These are phyloP conservation scores for Phtheirospermum japonicum DNA, from an alignment of 257 asterid genomes.

Conservation along the genomic window DNA sequence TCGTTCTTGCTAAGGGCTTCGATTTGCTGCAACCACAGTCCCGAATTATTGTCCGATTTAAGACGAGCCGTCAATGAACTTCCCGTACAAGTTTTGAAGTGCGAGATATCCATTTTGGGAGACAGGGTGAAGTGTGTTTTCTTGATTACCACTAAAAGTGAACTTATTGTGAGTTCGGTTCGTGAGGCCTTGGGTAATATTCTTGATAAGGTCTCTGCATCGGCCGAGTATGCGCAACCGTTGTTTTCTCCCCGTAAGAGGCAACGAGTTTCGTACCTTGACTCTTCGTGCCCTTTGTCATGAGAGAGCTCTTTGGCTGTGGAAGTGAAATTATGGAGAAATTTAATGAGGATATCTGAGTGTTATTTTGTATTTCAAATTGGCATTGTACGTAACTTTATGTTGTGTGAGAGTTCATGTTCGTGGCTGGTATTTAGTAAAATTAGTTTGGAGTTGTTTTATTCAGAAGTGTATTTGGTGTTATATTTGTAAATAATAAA, in stretches of 20 bases:
- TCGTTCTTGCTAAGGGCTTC: constrained; percentile 50
- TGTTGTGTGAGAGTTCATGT: neutral
- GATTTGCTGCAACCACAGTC: constrained; percentile 69
- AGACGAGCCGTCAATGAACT: constrained; percentile 41
- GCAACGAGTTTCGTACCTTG: constrained; percentile 42
- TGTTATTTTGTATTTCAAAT: neutral
- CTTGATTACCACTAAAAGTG: constrained; percentile 31
- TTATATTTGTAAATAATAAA: too few relatives aligned
- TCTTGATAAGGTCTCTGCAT: constrained; percentile 58
- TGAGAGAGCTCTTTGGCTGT: constrained; percentile 3
- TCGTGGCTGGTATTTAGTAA: neutral
- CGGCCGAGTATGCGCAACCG: constrained; percentile 45
- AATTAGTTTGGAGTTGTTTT: neutral
- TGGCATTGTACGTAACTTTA: neutral
- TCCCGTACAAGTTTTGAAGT: constrained; percentile 39
- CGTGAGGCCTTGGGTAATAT: constrained; percentile 45
- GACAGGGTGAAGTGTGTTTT: constrained; percentile 57
- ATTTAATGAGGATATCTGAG: neutral
- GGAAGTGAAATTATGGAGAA: neutral
- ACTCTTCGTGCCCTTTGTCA: constrained; percentile 20
- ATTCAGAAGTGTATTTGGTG: too few relatives aligned
- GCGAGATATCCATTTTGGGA: constrained; percentile 69
- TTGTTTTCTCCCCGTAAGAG: constrained; percentile 51
- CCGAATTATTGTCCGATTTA: constrained; percentile 53
- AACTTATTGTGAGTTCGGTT: constrained; percentile 30